Conservation (phyloP, 345 rosid genomes). For the Euphorbia peplus region DNA sequence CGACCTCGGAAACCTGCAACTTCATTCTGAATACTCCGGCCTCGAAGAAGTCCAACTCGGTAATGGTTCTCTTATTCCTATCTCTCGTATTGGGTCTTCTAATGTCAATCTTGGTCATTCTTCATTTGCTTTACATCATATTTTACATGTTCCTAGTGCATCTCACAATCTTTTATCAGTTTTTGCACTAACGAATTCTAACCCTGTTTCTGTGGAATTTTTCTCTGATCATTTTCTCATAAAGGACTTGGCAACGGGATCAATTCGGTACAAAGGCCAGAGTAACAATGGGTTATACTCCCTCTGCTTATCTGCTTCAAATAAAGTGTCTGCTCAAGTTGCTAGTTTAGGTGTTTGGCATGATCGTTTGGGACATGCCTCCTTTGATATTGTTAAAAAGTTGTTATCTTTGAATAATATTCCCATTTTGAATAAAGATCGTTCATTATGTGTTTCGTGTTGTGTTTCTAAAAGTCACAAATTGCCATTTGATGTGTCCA, state of each 20-base stretch:
- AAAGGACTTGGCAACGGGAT: neutral
- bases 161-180: neutral
- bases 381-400: neutral
- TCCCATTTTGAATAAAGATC: neutral
- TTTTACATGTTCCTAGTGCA: neutral
- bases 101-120: too few species aligned
- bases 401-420: neutral
- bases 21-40: neutral
- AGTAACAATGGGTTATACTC: neutral
- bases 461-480: neutral
- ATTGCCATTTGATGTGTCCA: neutral
- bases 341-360: neutral
- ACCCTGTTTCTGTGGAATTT: neutral
- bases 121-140: neutral
- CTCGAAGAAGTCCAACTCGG: neutral
- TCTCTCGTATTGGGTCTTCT: neutral
- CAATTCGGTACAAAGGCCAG: neutral
- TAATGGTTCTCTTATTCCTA: neutral
- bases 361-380: neutral
- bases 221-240: neutral
- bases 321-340: neutral
- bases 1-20: neutral
- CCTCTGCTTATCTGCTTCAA: neutral
- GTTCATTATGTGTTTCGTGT: neutral
- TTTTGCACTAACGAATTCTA: neutral